Evolutionary conservation across 441 rosid species (phyloP).

Genomic region (Syzygium syzygioides): DNA sequence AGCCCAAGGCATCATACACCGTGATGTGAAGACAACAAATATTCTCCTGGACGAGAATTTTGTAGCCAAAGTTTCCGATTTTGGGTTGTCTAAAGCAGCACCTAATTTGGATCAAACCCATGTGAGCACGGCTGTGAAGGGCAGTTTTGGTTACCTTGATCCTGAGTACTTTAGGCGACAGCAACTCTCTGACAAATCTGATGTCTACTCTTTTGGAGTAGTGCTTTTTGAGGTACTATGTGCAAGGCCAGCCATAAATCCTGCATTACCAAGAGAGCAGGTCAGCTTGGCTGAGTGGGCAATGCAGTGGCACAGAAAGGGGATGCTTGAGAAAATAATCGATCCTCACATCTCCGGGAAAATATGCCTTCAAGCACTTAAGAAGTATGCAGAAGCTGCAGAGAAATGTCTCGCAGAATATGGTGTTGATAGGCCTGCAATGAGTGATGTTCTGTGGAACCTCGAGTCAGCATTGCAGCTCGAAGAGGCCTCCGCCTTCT

Average conservation of each 20-base stretch:
- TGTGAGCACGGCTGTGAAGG: constrained; percentile 66
- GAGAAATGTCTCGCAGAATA: constrained; percentile 63
- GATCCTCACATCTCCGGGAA: constrained; percentile 41
- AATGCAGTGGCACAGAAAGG: constrained; percentile 48
- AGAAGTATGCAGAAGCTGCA: constrained; percentile 50
- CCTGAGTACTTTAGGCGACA: constrained; percentile 62
- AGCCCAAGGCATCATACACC: constrained; percentile 57
- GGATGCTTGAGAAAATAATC: constrained; percentile 39
- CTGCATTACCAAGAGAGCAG: constrained; percentile 44
- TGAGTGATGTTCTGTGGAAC: constrained; percentile 68
- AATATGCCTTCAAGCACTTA: constrained; percentile 33
- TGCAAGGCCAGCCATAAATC: constrained; percentile 52
- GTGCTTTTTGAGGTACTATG: constrained; percentile 55
- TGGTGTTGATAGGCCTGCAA: constrained; percentile 60
- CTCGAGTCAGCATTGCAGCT: constrained; percentile 61
- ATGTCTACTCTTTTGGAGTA: constrained; percentile 66
- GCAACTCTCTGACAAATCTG: constrained; percentile 58
- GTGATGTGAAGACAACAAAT: constrained; percentile 63
- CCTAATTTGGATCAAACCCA: constrained; percentile 41
- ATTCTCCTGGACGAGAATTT: constrained; percentile 57
- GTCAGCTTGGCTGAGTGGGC: constrained; percentile 62
- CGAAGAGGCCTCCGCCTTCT: constrained; percentile 41
- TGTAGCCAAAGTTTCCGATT: constrained; percentile 51
- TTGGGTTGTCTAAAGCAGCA: constrained; percentile 54
- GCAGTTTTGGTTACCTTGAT: constrained; percentile 61